Percentiles rank a stretch among this genome's conserved stretches.
These are phyloP conservation scores for Achaetomium macrosporum DNA, from an alignment of 2,329 filamentous ascomycete genomes.

Conservation along the genomic window DNA sequence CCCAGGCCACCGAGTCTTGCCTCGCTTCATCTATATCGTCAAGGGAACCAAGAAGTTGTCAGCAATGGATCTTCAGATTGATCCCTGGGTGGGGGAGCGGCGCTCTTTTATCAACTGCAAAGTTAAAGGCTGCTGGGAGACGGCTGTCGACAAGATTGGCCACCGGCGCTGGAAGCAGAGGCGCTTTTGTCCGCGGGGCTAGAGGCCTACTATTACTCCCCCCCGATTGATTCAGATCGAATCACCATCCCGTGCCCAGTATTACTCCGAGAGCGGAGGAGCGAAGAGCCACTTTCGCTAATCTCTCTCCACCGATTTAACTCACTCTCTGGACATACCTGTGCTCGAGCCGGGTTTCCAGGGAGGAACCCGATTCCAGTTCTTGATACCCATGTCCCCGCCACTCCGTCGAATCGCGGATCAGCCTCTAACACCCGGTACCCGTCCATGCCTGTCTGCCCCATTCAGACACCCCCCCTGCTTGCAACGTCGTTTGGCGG, in stretches of 20 bases:
- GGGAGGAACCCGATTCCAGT: conserved; percentile 3
- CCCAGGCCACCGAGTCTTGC: background rate
- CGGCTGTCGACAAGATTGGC: conserved; percentile 15
- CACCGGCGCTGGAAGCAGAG: conserved; percentile 10
- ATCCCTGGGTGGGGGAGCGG: background rate
- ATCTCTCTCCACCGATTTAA: conserved; percentile 20
- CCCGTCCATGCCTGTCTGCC: conserved; percentile 15
- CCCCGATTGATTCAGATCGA: conserved; percentile 22
- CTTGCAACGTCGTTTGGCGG: conserved; percentile 1
- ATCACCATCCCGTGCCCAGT: conserved; percentile 6
- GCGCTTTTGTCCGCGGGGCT: conserved; percentile 6
- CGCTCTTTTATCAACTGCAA: background rate
- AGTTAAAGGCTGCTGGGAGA: conserved; percentile 4
- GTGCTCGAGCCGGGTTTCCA: conserved; percentile 20
- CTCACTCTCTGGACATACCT: conserved; percentile 10
- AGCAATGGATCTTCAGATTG: conserved; percentile 14
- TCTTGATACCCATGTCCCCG: conserved; percentile 8
- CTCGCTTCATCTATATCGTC: conserved; percentile 12
- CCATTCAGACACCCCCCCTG: conserved; percentile 14
- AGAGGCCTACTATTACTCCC: conserved; percentile 2
- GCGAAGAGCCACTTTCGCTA: conserved; percentile 22
- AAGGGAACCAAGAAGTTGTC: conserved; percentile 15
- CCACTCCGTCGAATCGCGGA: conserved; percentile 19
- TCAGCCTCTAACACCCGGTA: conserved; percentile 15
- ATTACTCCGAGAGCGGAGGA: conserved; percentile 1